Evolutionary conservation across 2,329 filamentous ascomycete species (phyloP).

Genomic region (Aureobasidium sp.): DNA sequence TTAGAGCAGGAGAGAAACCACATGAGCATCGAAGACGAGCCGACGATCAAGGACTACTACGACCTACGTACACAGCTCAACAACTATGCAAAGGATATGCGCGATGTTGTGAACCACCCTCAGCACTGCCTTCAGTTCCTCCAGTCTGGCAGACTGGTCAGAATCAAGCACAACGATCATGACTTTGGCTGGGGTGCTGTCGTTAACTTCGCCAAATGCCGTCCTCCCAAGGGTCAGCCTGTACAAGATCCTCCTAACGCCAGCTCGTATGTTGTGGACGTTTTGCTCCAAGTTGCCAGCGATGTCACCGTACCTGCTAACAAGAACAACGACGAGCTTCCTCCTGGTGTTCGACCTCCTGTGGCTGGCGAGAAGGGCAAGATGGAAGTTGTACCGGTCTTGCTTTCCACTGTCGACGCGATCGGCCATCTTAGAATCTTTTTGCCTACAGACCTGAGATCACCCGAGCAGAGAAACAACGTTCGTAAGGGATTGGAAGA

Average conservation of each 20-base stretch:
- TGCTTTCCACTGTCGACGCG: conserved; percentile 75
- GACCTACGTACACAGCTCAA: conserved; percentile 78
- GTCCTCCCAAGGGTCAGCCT: conserved; percentile 52
- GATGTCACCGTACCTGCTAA: conserved; percentile 40
- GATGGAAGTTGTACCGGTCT: conserved; percentile 77
- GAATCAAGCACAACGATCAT: conserved; percentile 67
- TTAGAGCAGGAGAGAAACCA: conserved; percentile 66
- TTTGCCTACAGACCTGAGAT: conserved; percentile 67
- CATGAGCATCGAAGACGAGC: conserved; percentile 76
- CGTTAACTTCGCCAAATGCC: conserved; percentile 59
- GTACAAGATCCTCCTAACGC: conserved; percentile 63
- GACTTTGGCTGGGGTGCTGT: conserved; percentile 96
- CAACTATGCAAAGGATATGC: conserved; percentile 79
- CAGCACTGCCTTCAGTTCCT: conserved; percentile 78
- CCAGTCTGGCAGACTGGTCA: conserved; percentile 78
- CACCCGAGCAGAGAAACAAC: conserved; percentile 58
- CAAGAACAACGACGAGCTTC: conserved; percentile 40
- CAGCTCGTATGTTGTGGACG: conserved; percentile 74
- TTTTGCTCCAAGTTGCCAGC: conserved; percentile 59
- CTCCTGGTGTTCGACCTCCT: conserved; percentile 53
- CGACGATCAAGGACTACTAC: conserved; percentile 88
- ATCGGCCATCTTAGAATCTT: conserved; percentile 79
- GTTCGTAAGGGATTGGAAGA: conserved; percentile 64
- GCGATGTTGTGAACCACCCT: conserved; percentile 83
- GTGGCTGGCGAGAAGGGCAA: conserved; percentile 55